These are phyloP conservation scores for Gossypium arboreum DNA, from an alignment of 345 rosid genomes.

Conservation along the genomic window DNA sequence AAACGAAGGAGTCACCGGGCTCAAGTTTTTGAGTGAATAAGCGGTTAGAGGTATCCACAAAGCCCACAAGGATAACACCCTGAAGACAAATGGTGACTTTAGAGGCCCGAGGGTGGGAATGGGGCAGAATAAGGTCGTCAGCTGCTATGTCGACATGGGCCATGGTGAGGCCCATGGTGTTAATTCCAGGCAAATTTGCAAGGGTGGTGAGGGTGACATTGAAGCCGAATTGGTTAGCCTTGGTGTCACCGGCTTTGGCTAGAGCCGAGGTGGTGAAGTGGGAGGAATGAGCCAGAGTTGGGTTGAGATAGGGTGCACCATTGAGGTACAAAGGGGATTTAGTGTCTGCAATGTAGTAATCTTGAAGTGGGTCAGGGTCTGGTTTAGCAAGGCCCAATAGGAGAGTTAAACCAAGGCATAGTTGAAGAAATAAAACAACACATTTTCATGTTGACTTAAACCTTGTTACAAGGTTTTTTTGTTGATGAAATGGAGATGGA, in stretches of 20 bases:
- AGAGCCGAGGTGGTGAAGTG: conserved; percentile 62
- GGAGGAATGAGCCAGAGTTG: conserved; percentile 27
- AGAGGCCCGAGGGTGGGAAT: conserved; percentile 72
- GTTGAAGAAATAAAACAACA: conserved; percentile 10
- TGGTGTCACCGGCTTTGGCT: conserved; percentile 40
- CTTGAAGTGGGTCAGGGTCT: conserved; percentile 74
- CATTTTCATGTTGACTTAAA: conserved; percentile 16
- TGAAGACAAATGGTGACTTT: conserved; percentile 59
- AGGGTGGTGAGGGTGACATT: conserved; percentile 49
- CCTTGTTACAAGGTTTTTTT: neutral
- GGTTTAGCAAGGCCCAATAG: conserved; percentile 35
- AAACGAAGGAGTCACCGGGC: conserved; percentile 64
- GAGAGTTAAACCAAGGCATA: conserved; percentile 27
- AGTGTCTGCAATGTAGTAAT: conserved; percentile 60
- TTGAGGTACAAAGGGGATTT: conserved; percentile 33
- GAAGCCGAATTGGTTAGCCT: conserved; percentile 43
- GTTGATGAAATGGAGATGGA: neutral
- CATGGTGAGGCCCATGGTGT: conserved; percentile 75
- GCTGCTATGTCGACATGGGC: conserved; percentile 45
- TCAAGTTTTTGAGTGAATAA: conserved; percentile 48
- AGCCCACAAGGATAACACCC: conserved; percentile 58
- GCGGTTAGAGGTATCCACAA: conserved; percentile 49
- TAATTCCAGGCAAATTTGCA: conserved; percentile 58
- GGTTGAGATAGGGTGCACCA: conserved; percentile 58
- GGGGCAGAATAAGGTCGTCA: conserved; percentile 51